Percentiles rank a stretch among this genome's conserved stretches.
Conservation (phyloP, 2,329 filamentous ascomycete species). For the Trichoderma afroharzianum region DNA sequence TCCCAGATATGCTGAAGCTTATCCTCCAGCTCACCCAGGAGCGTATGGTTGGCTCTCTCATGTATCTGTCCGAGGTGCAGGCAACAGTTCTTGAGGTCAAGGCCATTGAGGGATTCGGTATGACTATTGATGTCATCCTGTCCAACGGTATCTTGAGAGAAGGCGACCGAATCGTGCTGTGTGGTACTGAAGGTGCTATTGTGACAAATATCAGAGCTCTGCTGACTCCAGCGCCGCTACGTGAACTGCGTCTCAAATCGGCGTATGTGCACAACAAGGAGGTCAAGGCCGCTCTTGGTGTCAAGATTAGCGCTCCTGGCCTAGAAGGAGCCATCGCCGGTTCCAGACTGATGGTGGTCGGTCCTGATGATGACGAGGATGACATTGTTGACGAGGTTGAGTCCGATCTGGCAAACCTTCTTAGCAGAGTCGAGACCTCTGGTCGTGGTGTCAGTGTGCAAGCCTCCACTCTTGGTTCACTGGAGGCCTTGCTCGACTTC, state of each 20-base stretch:
- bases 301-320: conserved; percentile 96
- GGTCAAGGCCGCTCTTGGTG: conserved; percentile 95
- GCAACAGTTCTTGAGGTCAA: conserved; percentile 98
- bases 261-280: conserved; percentile 98
- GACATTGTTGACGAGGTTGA: conserved; percentile 96
- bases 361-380: conserved; percentile 92
- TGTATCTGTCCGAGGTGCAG: conserved; percentile 98
- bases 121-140: conserved; percentile 95
- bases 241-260: conserved; percentile 92
- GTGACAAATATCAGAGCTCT: conserved; percentile 92
- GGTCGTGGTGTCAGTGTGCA: conserved; percentile 95
- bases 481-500: conserved; percentile 96
- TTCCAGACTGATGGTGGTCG: conserved; percentile 89
- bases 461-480: conserved; percentile 92
- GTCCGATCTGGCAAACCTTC: conserved; percentile 84
- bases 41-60: conserved; percentile 92
- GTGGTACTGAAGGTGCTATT: conserved; percentile 95
- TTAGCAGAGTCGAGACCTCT: conserved; percentile 86
- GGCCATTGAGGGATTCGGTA: conserved; percentile 97
- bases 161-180: conserved; percentile 91
- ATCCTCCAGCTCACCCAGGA: conserved; percentile 90
- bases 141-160: conserved; percentile 94
- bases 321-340: conserved; percentile 95
- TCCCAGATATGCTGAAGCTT: conserved; percentile 97
- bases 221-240: conserved; percentile 86